phyloP scores from a whole-genome alignment of 345 rosid species.

The Theobroma cacao region DNA sequence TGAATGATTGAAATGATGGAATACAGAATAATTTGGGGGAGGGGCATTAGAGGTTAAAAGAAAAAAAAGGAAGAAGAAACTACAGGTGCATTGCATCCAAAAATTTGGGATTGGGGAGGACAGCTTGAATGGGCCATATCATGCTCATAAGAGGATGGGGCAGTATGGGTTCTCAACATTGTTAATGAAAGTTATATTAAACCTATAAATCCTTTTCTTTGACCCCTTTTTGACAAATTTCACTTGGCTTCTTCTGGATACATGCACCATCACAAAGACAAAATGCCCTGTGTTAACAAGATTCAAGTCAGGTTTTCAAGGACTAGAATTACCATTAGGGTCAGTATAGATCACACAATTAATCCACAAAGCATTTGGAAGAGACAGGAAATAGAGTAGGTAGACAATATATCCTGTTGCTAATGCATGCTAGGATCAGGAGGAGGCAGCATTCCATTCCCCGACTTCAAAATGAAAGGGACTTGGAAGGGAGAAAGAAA shows the following conservation, averaged over 20 bases:
- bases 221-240: conserved; percentile 24
- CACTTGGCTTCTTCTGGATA: conserved; percentile 10
- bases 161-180: conserved; percentile 32
- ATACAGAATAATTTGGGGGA: neutral
- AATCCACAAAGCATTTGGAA: neutral
- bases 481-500: neutral
- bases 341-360: neutral
- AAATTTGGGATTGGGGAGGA: conserved; percentile 19
- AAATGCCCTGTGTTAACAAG: neutral
- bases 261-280: conserved; percentile 12
- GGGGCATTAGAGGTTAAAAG: neutral
- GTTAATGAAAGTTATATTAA: conserved; percentile 15
- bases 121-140: conserved; percentile 51
- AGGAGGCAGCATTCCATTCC: neutral
- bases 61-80: neutral
- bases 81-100: conserved; percentile 41
- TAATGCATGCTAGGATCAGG: neutral
- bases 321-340: neutral
- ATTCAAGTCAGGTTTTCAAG: neutral
- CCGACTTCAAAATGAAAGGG: neutral
- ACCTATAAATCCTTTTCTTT: conserved; percentile 18
- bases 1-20: conserved; percentile 31
- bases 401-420: neutral
- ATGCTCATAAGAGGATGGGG: conserved; percentile 35
- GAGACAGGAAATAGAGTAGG: neutral